Conservation (phyloP, 768 basidiomycete genomes). For the Leucosporidium creatinivorum region DNA sequence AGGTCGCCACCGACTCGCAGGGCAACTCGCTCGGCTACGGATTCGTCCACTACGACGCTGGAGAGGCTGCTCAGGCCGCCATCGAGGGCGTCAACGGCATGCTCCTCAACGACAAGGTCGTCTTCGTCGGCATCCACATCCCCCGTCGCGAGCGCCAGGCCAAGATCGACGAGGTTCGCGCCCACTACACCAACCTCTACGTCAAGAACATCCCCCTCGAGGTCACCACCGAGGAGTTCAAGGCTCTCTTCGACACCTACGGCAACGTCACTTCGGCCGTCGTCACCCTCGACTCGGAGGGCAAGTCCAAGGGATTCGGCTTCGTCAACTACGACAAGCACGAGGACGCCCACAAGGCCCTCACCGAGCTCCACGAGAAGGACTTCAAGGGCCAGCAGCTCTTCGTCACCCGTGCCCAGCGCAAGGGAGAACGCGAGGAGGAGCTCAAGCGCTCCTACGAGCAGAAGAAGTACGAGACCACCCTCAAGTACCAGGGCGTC, state of each 20-base stretch:
- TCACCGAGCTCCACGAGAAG: slow-evolving; percentile 77
- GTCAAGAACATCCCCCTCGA: slow-evolving; percentile 91
- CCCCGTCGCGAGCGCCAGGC: slow-evolving; percentile 98
- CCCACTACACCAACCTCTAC: slow-evolving; percentile 97
- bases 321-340: slow-evolving; percentile 95
- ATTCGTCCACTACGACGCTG: slow-evolving; percentile 98
- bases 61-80: slow-evolving; percentile 87
- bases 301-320: slow-evolving; percentile 93
- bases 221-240: slow-evolving; percentile 76
- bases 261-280: slow-evolving; percentile 85
- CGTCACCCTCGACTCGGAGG: slow-evolving; percentile 66
- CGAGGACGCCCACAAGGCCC: slow-evolving; percentile 83
- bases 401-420: slow-evolving; percentile 93
- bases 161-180: slow-evolving; percentile 94
- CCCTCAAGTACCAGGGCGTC: slow-evolving; percentile 97
- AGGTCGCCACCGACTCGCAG: slow-evolving; percentile 93
- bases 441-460: slow-evolving; percentile 90
- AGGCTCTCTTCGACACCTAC: slow-evolving; percentile 64
- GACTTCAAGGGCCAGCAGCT: slow-evolving; percentile 81
- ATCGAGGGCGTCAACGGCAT: slow-evolving; percentile 99
- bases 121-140: slow-evolving; percentile 95
- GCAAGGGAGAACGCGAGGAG: slow-evolving; percentile 96
- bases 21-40: slow-evolving; percentile 96
- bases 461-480: slow-evolving; percentile 90
- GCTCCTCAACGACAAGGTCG: slow-evolving; percentile 99